A percentile compares a stretch with the other conserved stretches of the same genome.
Evolutionary conservation across 768 basidiomycete genomes (phyloP).

Genomic region (Scleroderma citrinum): DNA sequence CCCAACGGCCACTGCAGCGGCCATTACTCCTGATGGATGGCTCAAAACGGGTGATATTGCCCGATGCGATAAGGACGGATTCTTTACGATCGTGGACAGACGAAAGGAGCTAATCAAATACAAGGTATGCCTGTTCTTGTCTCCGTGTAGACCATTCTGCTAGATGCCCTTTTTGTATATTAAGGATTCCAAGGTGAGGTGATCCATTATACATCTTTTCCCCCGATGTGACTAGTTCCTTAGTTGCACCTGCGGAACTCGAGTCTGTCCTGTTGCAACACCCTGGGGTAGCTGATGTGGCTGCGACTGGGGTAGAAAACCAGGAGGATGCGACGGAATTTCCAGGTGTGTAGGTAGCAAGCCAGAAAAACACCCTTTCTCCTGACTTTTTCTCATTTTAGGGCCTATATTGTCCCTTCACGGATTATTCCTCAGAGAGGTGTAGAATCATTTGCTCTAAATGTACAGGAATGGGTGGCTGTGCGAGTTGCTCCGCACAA

Average conservation of each 20-base stretch:
- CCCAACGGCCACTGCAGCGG: slow-evolving; percentile 55
- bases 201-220: background rate
- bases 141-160: background rate
- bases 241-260: slow-evolving; percentile 84
- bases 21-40: slow-evolving; percentile 73
- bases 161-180: background rate
- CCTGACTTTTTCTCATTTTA: slow-evolving; percentile 12
- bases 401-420: slow-evolving; percentile 51
- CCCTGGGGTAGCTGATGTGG: slow-evolving; percentile 70
- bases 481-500: slow-evolving; percentile 70
- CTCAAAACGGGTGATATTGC: slow-evolving; percentile 88
- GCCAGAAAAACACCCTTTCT: too few species aligned
- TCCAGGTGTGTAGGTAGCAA: slow-evolving; percentile 52
- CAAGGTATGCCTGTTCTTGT: slow-evolving; percentile 36
- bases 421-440: slow-evolving; percentile 16
- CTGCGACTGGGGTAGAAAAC: slow-evolving; percentile 71
- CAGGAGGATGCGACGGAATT: slow-evolving; percentile 73
- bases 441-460: slow-evolving; percentile 32
- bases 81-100: slow-evolving; percentile 68
- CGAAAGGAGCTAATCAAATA: slow-evolving; percentile 75
- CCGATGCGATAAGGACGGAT: slow-evolving; percentile 59
- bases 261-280: slow-evolving; percentile 73
- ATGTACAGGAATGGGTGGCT: slow-evolving; percentile 63
- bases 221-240: background rate
- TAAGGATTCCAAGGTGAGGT: slow-evolving; percentile 70